Evolutionary conservation across 352 stramenopile genomes (phyloP).

Genomic region (Phytophthora lateralis): DNA sequence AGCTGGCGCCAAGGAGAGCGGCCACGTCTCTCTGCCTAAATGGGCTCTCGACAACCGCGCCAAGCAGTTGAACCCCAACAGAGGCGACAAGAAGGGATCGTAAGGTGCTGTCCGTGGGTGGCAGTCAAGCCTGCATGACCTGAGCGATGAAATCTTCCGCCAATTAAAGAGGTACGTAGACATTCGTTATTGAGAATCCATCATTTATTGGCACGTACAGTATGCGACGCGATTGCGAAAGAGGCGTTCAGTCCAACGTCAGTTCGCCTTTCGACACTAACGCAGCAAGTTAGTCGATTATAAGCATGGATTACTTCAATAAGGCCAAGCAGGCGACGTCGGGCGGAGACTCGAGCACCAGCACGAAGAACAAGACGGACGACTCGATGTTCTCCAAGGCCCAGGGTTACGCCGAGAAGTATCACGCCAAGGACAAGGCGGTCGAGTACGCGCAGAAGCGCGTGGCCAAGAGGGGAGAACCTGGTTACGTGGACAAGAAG

Average conservation of each 20-base stretch:
- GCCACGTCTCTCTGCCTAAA: slow-evolving; percentile 10
- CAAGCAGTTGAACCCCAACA: slow-evolving; percentile 42
- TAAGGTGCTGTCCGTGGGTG: neutral
- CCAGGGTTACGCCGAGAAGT: slow-evolving; percentile 37
- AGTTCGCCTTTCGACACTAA: slow-evolving; percentile 29
- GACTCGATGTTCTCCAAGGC: slow-evolving; percentile 33
- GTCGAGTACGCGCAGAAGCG: slow-evolving; percentile 39
- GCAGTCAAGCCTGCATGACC: no score
- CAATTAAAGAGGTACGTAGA: no score
- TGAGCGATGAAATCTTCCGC: no score
- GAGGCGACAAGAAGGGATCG: slow-evolving; percentile 12
- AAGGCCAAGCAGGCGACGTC: slow-evolving; percentile 26
- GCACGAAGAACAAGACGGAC: slow-evolving; percentile 24
- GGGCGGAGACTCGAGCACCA: slow-evolving; percentile 15
- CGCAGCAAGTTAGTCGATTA: neutral
- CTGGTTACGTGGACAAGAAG: slow-evolving; percentile 28
- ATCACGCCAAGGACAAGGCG: slow-evolving; percentile 40
- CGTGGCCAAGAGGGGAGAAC: slow-evolving; percentile 18
- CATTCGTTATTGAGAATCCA: neutral
- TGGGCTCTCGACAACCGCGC: slow-evolving; percentile 26
- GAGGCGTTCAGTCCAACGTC: neutral
- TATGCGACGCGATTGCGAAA: slow-evolving; percentile 20
- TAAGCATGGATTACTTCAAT: slow-evolving; percentile 38
- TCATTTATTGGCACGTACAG: neutral
- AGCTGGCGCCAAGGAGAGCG: neutral